Conservation (phyloP, 331 rosid genomes). For the Phaseolus coccineus region DNA sequence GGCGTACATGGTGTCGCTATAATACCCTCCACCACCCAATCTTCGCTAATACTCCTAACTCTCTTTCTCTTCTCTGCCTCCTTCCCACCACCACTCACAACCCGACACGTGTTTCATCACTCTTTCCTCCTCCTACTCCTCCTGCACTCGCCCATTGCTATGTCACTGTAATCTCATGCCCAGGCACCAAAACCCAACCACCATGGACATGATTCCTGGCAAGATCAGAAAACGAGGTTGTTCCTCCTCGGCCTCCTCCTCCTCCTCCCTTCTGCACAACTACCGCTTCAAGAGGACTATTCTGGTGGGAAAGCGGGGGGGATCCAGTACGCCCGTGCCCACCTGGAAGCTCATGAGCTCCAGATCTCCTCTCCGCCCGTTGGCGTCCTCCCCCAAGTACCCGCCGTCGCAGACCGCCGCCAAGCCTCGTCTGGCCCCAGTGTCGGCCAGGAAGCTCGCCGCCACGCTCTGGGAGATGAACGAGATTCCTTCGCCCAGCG, state of each 20-base stretch:
- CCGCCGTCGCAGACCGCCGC: slow-evolving; percentile 56
- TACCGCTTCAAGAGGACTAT: slow-evolving; percentile 92
- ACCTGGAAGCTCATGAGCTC: slow-evolving; percentile 83
- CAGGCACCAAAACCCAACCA: slow-evolving; percentile 52
- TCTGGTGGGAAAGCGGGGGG: slow-evolving; percentile 80
- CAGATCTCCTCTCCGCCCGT: slow-evolving; percentile 79
- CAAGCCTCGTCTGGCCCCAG: slow-evolving; percentile 66
- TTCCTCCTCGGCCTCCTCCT: slow-evolving; percentile 91
- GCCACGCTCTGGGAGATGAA: slow-evolving; percentile 99
- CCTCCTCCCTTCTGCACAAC: slow-evolving; percentile 84
- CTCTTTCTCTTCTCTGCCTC: neutral
- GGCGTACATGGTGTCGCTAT: slow-evolving; percentile 24
- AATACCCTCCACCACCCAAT: slow-evolving; percentile 19
- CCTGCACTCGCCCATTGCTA: neutral
- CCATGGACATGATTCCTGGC: slow-evolving; percentile 77
- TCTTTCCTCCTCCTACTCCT: neutral
- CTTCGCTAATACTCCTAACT: neutral
- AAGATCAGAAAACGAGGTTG: slow-evolving; percentile 97
- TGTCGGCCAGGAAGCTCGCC: slow-evolving; percentile 98
- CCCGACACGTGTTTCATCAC: slow-evolving; percentile 40
- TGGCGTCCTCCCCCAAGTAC: slow-evolving; percentile 65
- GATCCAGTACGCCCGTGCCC: slow-evolving; percentile 94
- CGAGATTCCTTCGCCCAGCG: slow-evolving; percentile 87
- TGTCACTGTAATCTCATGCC: slow-evolving; percentile 47
- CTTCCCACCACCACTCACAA: neutral